These are phyloP conservation scores for Phoenix dactylifera DNA, from an alignment of 176 grass and related monocot species.

Conservation along the genomic window DNA sequence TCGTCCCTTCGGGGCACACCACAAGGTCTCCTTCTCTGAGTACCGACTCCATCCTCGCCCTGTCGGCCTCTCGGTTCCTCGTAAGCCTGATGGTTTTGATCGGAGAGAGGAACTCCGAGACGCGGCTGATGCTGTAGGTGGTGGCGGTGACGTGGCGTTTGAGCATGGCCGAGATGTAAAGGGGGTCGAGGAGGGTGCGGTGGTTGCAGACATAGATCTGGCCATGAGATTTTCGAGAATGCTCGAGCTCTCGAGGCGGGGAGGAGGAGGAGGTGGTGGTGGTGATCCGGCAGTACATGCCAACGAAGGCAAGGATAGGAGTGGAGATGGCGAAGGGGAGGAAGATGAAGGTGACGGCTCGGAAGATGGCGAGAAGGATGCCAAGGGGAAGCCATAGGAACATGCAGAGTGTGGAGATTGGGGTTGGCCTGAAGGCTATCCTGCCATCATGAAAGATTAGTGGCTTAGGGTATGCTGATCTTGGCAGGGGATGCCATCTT, in stretches of 20 bases:
- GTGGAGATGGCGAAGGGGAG: slow-evolving; percentile 44
- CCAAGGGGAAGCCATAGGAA: slow-evolving; percentile 68
- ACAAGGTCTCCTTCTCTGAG: too few species aligned
- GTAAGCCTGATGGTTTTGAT: slow-evolving; percentile 57
- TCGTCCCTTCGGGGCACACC: too few species aligned
- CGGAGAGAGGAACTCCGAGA: slow-evolving; percentile 60
- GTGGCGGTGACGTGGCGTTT: slow-evolving; percentile 43
- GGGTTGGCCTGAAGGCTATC: slow-evolving; percentile 64
- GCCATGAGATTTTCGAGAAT: slow-evolving; percentile 5
- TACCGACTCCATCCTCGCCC: slow-evolving; percentile 12
- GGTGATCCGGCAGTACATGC: slow-evolving; percentile 38
- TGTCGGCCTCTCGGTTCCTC: slow-evolving; percentile 49
- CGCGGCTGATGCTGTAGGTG: slow-evolving; percentile 64
- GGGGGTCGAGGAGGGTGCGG: slow-evolving; percentile 62
- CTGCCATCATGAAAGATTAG: slow-evolving; percentile 86
- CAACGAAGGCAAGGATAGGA: slow-evolving; percentile 22
- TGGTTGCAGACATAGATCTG: slow-evolving; percentile 77
- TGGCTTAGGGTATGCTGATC: slow-evolving; percentile 41
- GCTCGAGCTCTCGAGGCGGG: background rate
- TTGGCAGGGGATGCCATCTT: slow-evolving; percentile 52
- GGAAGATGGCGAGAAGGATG: slow-evolving; percentile 31
- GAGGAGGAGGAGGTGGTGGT: background rate
- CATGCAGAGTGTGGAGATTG: slow-evolving; percentile 44
- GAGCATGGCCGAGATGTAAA: slow-evolving; percentile 56
- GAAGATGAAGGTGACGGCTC: slow-evolving; percentile 42